Evolutionary conservation across 139 green algal genomes (phyloP), one percentile per base, ranked within the genome.

Genomic region (Chlorella ohadii): DNA sequence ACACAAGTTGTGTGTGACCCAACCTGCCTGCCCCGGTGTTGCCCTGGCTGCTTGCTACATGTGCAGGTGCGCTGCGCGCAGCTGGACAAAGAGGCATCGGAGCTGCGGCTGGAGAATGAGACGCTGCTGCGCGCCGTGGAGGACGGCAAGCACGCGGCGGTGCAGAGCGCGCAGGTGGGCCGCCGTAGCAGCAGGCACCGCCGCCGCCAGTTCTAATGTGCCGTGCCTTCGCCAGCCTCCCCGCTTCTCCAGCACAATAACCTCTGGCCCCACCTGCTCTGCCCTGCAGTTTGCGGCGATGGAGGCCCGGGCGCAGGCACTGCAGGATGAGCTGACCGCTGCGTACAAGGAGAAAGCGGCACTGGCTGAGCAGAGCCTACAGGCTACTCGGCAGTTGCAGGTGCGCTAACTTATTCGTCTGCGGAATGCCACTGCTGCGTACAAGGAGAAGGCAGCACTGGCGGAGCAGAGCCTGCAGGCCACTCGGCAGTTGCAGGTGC

Each of bases 51-150:
- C n/a, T n/a, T n/a, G n/a, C n/a, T n/a, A n/a, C n/a, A n/a, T n/a
- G n/a, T n/a, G 31, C 87, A 96, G 92, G 92, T 97, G 1, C 91
- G 92, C 16, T 68, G 86, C 31, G 81, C 82, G 4, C 92, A 96
- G 87, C 88, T 96, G 28, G 93, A 96, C 56, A 94, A 94, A 77
- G 94, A 97, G 75, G 91, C 79, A 0, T 85, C 85, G 2, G 94
- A 97, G 92, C 88, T 96, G 70, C 88, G 93, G 1, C 81, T 89
- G 4, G 92, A 96, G 71, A 94, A 92, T 16, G 75, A 83, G 27
- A 81, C 63, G 6, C 84, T 94, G 66, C 74, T 84, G 22, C 72
- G 87, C 61, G 75, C 65, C 41, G 55, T 86, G 19, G 78, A 88
- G 44, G 79, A 82, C 28, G 51, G 47, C n/a, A 81, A 57, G 39